Conservation (phyloP, 176 grass and related monocot genomes). For the Eragrostis curvula region DNA sequence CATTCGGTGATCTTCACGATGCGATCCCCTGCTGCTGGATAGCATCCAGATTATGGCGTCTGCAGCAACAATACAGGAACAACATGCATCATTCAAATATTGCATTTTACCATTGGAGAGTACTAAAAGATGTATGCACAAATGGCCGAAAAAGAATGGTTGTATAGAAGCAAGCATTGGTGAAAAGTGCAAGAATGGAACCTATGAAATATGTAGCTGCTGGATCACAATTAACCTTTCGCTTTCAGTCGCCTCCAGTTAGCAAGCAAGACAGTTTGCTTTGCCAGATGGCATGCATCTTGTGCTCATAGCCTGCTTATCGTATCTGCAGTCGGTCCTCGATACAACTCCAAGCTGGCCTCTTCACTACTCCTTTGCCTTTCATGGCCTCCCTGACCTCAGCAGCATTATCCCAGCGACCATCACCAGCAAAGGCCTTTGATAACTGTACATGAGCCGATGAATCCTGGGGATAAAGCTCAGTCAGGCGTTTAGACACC, state of each 20-base stretch:
- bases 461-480: slow-evolving; percentile 41
- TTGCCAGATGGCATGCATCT: background rate
- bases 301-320: slow-evolving; percentile 2
- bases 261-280: background rate
- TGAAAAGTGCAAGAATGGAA: background rate
- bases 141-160: too few relatives aligned
- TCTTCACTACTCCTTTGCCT: slow-evolving; percentile 28
- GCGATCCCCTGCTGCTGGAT: too few relatives aligned
- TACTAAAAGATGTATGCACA: too few relatives aligned
- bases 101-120: too few relatives aligned
- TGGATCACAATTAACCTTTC: background rate
- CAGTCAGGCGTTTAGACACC: slow-evolving; percentile 13
- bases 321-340: slow-evolving; percentile 10
- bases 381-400: slow-evolving; percentile 36
- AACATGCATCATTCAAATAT: too few relatives aligned
- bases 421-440: slow-evolving; percentile 49
- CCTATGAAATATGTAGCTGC: background rate
- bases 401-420: slow-evolving; percentile 43
- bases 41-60: background rate
- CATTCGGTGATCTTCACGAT: slow-evolving; percentile 4
- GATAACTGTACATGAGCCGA: slow-evolving; percentile 55
- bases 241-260: background rate
- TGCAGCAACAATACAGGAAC: background rate
- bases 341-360: slow-evolving; percentile 41
- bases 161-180: background rate